Evolutionary conservation across 1,284 basidiomycete species (phyloP), one percentile per base, ranked within the genome.

Genomic region (Jaminaea rosea): DNA sequence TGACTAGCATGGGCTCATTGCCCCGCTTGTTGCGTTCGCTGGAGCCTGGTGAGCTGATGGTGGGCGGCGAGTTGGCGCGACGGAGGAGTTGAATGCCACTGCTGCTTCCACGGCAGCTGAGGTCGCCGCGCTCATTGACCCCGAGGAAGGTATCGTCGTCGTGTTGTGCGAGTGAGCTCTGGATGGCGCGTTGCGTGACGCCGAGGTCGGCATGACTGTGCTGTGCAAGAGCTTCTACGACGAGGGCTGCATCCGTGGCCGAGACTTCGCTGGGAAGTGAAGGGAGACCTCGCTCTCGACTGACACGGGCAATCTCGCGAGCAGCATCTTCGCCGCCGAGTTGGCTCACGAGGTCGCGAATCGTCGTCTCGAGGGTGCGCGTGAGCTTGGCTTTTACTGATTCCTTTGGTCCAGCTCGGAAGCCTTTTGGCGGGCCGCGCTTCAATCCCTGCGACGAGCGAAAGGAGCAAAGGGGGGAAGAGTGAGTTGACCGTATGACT

Each of bases 341-440:
- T 21, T 65, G 59, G 36, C 53, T 57, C 46, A 60, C 52, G 5
- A 65, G 53, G 44, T 69, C 65, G 19, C 64, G 64, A 11, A 67
- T 60, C 11, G 64, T 65, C 15, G 64, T 69, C 26, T 69, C 64
- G 36, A 69, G 59, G 23, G 49, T 58, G 24, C 64, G 56, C 6
- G 65, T 49, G 9, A 69, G 55, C 42, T 58, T 62, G 10, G 60
- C 65, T n/a, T 53, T 52, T 3, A 63, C 66, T 10, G 61, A 62
- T 48, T 63, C 64, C 48, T 63, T 62, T 17, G 66, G 66, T 1
- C 58, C 58, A 1, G 63, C 58, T 8, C 66, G 64, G 44, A 67
- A 67, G 23, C 66, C 66, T 49, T 69, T 69, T 19, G 64, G 64
- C 0, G 66, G 66, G 15, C 66, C 66, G 10, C 66, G 54, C 45